These are phyloP conservation scores for Colletotrichum aenigma DNA, from an alignment of 2,329 filamentous ascomycete species.

Conservation along the genomic window DNA sequence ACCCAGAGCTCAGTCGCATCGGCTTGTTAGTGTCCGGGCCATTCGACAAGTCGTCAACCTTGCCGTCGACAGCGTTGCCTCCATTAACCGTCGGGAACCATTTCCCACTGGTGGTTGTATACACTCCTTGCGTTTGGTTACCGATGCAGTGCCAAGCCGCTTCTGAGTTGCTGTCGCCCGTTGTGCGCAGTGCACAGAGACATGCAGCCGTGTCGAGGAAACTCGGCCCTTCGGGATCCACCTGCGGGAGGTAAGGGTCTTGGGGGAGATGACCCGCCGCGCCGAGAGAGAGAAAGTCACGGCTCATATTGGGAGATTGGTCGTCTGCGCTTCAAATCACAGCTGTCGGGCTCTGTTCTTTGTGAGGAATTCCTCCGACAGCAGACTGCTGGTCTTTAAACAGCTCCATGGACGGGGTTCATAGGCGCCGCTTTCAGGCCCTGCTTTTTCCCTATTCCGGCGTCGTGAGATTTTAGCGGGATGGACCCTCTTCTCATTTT, in stretches of 20 bases:
- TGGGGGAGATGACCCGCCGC: slow-evolving; percentile 30
- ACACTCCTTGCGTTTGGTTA: slow-evolving; percentile 44
- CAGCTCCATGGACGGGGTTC: not conserved
- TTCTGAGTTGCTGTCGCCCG: slow-evolving; percentile 12
- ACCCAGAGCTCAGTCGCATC: slow-evolving; percentile 32
- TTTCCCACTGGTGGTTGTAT: slow-evolving; percentile 39
- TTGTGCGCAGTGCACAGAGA: slow-evolving; percentile 37
- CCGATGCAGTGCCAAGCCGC: slow-evolving; percentile 49
- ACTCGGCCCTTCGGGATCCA: slow-evolving; percentile 32
- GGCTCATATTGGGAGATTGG: not conserved
- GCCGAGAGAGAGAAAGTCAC: not conserved
- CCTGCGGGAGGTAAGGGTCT: slow-evolving; percentile 41
- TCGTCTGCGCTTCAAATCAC: not conserved
- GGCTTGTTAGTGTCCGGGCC: slow-evolving; percentile 33
- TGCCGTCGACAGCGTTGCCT: slow-evolving; percentile 24
- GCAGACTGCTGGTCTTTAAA: not conserved
- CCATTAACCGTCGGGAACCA: slow-evolving; percentile 41
- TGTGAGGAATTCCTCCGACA: not conserved
- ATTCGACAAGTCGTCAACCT: slow-evolving; percentile 40
- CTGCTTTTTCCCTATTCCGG: not conserved
- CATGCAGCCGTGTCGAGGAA: slow-evolving; percentile 45
- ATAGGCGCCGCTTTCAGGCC: not conserved
- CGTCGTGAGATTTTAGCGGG: not conserved
- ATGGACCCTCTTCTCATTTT: not conserved
- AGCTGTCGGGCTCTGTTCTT: not conserved